Evolutionary conservation across 139 green algal genomes (phyloP).

Genomic region (Coccomyxa sp.): DNA sequence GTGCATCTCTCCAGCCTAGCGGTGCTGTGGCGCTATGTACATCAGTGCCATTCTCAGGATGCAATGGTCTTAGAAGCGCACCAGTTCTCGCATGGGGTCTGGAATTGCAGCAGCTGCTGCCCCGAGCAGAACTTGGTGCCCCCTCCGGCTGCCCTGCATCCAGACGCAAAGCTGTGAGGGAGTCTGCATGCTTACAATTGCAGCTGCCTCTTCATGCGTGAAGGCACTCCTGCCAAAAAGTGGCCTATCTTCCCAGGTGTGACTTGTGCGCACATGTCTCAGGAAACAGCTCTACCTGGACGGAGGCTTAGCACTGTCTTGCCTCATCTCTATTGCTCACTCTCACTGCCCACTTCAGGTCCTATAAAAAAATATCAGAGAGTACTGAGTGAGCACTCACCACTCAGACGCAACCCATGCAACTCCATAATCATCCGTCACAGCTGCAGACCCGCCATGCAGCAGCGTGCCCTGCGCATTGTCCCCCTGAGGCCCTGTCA

Average conservation of each 20-base stretch:
- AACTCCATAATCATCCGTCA: not conserved
- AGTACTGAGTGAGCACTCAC: not conserved
- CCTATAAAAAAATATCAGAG: not conserved
- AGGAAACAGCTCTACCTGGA: not conserved
- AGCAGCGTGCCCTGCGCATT: not conserved
- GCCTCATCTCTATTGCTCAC: too few species aligned
- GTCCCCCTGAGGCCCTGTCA: not conserved
- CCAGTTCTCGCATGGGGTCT: not conserved
- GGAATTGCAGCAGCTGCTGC: not conserved
- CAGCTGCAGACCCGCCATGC: not conserved
- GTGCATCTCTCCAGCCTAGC: not conserved
- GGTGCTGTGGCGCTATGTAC: not conserved
- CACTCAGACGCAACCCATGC: not conserved
- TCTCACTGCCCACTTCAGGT: not conserved
- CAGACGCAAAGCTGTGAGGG: too few species aligned
- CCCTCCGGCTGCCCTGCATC: too few species aligned
- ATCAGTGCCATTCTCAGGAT: not conserved
- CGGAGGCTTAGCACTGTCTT: too few species aligned
- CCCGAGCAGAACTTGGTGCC: not conserved
- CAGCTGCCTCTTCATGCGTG: not conserved
- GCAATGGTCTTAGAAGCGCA: not conserved
- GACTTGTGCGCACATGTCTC: not conserved
- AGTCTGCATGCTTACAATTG: not conserved
- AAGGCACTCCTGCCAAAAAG: not conserved
- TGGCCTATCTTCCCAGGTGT: not conserved